A percentile compares a stretch with the other conserved stretches of the same genome.
These are phyloP conservation scores for Astraeus odoratus DNA, from an alignment of 768 basidiomycete species.

Conservation along the genomic window DNA sequence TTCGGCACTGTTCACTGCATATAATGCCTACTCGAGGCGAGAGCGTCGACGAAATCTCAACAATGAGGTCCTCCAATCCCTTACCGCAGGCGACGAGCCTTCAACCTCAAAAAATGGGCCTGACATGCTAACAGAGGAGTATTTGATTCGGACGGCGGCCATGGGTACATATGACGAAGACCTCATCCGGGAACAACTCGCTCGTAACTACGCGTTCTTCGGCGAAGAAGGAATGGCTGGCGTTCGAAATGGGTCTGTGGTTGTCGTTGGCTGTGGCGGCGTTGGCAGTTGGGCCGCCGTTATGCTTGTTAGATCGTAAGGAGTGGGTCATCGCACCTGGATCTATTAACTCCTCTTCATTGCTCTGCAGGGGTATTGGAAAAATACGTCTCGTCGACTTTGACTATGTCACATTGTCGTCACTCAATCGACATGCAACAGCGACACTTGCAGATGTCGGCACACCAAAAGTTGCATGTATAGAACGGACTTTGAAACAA, in stretches of 20 bases:
- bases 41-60: slow-evolving; percentile 49
- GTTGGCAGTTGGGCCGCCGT: slow-evolving; percentile 96
- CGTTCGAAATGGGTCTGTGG: slow-evolving; percentile 69
- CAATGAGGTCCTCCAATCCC: slow-evolving; percentile 49
- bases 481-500: slow-evolving; percentile 59
- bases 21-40: slow-evolving; percentile 42
- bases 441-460: slow-evolving; percentile 88
- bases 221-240: slow-evolving; percentile 83
- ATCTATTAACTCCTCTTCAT: not conserved
- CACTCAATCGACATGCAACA: slow-evolving; percentile 90
- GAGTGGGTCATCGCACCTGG: slow-evolving; percentile 10
- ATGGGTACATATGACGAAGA: slow-evolving; percentile 59
- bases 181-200: slow-evolving; percentile 82
- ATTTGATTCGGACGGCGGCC: slow-evolving; percentile 10
- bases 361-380: slow-evolving; percentile 53
- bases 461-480: slow-evolving; percentile 80
- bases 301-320: slow-evolving; percentile 88
- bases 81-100: slow-evolving; percentile 23
- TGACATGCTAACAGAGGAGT: slow-evolving; percentile 8
- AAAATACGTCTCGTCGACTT: slow-evolving; percentile 85
- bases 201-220: slow-evolving; percentile 92
- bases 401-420: slow-evolving; percentile 92
- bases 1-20: slow-evolving; percentile 50
- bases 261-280: slow-evolving; percentile 91
- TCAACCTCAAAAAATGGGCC: not conserved